Evolutionary conservation across 352 stramenopile genomes (phyloP).

Genomic region (Pelagophyceae sp.): DNA sequence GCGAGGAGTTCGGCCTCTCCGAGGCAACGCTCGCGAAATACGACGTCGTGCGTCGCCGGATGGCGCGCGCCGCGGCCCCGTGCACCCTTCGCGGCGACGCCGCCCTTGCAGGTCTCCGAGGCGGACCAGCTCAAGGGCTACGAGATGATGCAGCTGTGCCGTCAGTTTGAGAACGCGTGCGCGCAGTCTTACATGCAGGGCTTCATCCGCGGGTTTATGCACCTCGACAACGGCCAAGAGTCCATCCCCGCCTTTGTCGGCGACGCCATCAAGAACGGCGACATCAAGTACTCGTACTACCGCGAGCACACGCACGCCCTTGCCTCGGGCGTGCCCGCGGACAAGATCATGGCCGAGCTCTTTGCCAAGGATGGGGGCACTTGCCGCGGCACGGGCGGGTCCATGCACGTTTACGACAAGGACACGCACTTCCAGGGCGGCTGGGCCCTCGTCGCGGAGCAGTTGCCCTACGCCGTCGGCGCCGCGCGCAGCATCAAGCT

Average conservation of each 20-base stretch:
- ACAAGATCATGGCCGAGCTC: conserved; percentile 71
- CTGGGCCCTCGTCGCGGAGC: conserved; percentile 70
- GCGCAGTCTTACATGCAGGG: conserved; percentile 58
- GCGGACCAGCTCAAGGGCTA: conserved; percentile 63
- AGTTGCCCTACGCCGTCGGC: conserved; percentile 66
- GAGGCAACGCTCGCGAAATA: background rate
- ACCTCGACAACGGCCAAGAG: conserved; percentile 78
- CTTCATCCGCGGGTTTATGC: conserved; percentile 63
- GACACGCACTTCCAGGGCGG: conserved; percentile 67
- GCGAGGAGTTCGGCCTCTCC: background rate
- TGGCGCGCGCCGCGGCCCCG: no score
- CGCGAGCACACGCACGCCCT: conserved; percentile 74
- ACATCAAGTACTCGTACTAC: conserved; percentile 80
- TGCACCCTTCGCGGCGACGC: no score
- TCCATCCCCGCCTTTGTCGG: conserved; percentile 64
- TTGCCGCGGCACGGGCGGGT: conserved; percentile 68
- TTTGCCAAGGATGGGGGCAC: conserved; percentile 74
- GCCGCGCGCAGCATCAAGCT: conserved; percentile 67
- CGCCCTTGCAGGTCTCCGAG: no score
- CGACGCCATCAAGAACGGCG: conserved; percentile 58
- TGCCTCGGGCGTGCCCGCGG: conserved; percentile 57
- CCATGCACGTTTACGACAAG: conserved; percentile 79
- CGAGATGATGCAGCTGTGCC: conserved; percentile 63
- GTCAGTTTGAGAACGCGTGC: conserved; percentile 75
- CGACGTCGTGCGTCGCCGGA: no score